Base-by-base conservation (phyloP, 2,329 filamentous ascomycete genomes). In the Epichloe bromicola region DNA sequence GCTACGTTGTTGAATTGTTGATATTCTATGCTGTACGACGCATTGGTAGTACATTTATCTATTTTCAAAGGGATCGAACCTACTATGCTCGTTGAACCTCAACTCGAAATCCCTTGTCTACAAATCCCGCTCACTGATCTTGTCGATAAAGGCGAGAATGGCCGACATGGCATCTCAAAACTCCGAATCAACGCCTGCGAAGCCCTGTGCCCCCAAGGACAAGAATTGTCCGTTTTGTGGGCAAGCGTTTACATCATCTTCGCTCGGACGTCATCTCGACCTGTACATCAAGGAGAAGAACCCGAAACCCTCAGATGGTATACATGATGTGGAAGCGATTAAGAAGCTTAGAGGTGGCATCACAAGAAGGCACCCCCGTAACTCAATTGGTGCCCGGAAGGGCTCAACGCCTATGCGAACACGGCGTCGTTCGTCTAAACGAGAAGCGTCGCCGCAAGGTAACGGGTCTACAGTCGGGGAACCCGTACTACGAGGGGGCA, bases 221-320 rank as follows among this genome's bases (percentile, higher is more conserved):
- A 88, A 87, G 63, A 83, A 75, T 56, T 96, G 91, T 65, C 86
- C 84, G 37, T 97, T 88, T 70, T 97, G 91, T 67, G 76, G 82
- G 45, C 88, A 95, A 66, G 76, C 85, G 6, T 97, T 96, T 64
- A 96, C 91, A 15, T 96, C 90, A 1, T 95, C 89, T 15, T 95
- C 88, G 2, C 80, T 97, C 49, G 91, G 91, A 47, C 85, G 91
- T 44, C 91, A 97, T 68, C 82, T 96, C 58, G 91, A 97, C 65
- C 79, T 95, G 39, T 96, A 94, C 67, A 90, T 96, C 61, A 90
- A 89, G 63, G 85, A 89, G 53, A 94, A 89, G 71, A 96, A 96
- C 65, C 88, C 91, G 1, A 93, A 90, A 67, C 77, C 83, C 1
- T 72, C 85, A 6, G 91, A 97, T 68, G 90, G 90, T 47, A 71